phyloP scores from a whole-genome alignment of 305 asterid species.

The Solanum hybrid region DNA sequence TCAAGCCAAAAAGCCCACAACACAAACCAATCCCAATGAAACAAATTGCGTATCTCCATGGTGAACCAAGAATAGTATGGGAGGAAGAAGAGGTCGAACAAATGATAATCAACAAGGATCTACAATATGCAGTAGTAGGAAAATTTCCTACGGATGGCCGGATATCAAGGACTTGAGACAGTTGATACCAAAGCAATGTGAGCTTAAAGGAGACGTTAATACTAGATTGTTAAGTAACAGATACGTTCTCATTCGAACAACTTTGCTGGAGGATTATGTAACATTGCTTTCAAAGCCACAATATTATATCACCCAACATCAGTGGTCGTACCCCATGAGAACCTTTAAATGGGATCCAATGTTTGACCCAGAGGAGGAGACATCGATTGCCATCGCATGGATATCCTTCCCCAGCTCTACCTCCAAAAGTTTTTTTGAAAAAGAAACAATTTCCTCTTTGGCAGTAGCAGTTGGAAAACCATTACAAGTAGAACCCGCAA shows the following conservation, averaged over 20 bases:
- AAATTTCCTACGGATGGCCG: neutral
- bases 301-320: neutral
- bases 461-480: neutral
- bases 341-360: neutral
- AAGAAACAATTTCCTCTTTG: neutral
- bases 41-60: neutral
- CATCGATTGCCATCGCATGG: neutral
- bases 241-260: neutral
- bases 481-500: neutral
- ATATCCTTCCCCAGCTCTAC: neutral
- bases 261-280: neutral
- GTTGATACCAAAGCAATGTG: neutral
- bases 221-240: neutral
- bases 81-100: neutral
- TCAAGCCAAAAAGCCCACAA: neutral
- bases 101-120: neutral
- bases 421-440: neutral
- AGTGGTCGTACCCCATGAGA: neutral
- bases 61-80: neutral
- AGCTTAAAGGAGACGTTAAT: neutral
- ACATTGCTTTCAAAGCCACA: neutral
- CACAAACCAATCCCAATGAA: neutral
- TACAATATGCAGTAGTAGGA: neutral
- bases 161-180: neutral
- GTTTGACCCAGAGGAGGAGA: neutral